These are phyloP conservation scores for Melampsora abietis-canadensis DNA, from an alignment of 1,284 basidiomycete genomes.

Conservation along the genomic window DNA sequence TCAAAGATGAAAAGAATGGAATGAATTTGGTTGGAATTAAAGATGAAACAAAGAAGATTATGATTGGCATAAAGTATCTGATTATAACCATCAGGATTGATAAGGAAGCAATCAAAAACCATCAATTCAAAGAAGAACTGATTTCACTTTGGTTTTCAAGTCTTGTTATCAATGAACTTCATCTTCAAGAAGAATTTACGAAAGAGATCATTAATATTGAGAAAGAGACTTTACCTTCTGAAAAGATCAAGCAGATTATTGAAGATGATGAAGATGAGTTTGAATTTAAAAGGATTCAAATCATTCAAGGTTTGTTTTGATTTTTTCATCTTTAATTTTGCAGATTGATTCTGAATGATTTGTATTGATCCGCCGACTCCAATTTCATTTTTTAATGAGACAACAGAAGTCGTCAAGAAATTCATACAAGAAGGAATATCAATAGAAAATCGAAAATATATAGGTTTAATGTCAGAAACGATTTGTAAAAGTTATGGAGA, in stretches of 20 bases:
- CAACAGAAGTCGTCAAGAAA: neutral
- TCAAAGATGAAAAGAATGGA: neutral
- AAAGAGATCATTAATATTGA: neutral
- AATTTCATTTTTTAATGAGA: neutral
- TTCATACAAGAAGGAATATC: neutral
- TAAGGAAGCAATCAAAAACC: too few species aligned
- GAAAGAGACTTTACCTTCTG: neutral
- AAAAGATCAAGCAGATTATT: neutral
- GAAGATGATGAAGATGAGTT: neutral
- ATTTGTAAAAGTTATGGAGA: slow-evolving; percentile 4
- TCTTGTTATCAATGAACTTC: neutral
- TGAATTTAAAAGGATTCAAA: neutral
- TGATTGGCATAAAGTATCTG: neutral
- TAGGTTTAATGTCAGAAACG: neutral
- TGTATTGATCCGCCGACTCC: neutral
- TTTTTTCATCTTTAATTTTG: neutral
- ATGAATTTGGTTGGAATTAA: neutral
- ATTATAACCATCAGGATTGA: neutral
- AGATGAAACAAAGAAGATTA: neutral
- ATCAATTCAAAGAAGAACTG: too few species aligned
- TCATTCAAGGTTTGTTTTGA: neutral
- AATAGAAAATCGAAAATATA: neutral
- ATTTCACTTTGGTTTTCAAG: neutral
- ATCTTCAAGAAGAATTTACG: neutral
- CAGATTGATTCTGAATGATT: neutral